These are phyloP conservation scores for Yarrowia hollandica DNA, from an alignment of 805 yeast species.

Conservation along the genomic window DNA sequence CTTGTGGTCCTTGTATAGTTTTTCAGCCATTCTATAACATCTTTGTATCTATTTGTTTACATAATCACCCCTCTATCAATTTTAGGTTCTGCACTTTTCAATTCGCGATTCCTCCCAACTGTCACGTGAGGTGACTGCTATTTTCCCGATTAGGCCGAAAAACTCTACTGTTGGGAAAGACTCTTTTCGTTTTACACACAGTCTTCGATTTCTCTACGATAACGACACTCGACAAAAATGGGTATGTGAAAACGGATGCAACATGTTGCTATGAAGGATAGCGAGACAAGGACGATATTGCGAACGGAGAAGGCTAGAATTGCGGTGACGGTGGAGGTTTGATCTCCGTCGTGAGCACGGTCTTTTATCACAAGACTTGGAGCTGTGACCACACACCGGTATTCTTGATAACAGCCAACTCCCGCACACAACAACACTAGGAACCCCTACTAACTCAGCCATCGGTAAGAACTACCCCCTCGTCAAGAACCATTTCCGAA, in stretches of 20 bases:
- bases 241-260: constrained; percentile 9
- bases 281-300: not conserved
- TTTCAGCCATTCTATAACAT: too few species aligned
- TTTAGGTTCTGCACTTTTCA: too few species aligned
- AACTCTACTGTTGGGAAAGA: constrained; percentile 27
- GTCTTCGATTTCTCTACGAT: constrained; percentile 29
- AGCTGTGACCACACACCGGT: too few species aligned
- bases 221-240: constrained; percentile 30
- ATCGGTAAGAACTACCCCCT: constrained; percentile 98
- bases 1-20: too few species aligned
- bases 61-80: too few species aligned
- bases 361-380: too few species aligned
- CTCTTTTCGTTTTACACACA: constrained; percentile 25
- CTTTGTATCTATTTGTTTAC: too few species aligned
- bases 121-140: constrained; percentile 29
- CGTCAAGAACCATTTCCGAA: constrained; percentile 99
- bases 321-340: too few species aligned
- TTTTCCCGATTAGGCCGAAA: constrained; percentile 24
- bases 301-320: too few species aligned
- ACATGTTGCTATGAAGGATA: not conserved
- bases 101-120: not conserved
- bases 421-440: not conserved
- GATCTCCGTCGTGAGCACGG: too few species aligned
- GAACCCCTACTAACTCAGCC: constrained; percentile 54
- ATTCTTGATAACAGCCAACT: not conserved